Evolutionary conservation across 179 eudicot genomes (phyloP).

Genomic region (Spergularia azorica): DNA sequence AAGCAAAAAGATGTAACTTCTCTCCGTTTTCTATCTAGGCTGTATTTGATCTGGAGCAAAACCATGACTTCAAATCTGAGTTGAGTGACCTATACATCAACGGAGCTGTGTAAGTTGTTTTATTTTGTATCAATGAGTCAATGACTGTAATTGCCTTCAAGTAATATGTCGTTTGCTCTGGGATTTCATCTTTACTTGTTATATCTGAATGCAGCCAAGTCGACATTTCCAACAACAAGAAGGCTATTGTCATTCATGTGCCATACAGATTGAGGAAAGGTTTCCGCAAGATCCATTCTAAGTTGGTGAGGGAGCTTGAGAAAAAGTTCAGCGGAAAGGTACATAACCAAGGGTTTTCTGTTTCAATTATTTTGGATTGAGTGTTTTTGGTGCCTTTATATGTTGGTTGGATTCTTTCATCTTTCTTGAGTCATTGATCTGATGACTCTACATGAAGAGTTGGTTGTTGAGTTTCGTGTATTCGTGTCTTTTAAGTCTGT

Average conservation of each 20-base stretch:
- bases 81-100: conserved; percentile 53
- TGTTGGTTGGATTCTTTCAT: too few relatives aligned
- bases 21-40: conserved; percentile 20
- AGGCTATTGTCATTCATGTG: conserved; percentile 50
- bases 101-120: conserved; percentile 40
- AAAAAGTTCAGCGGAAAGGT: conserved; percentile 62
- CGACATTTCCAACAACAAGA: conserved; percentile 46
- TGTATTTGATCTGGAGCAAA: conserved; percentile 45
- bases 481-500: background rate
- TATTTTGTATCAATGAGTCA: background rate
- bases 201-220: conserved; percentile 37
- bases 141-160: background rate
- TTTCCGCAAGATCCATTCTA: conserved; percentile 43
- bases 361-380: too few relatives aligned
- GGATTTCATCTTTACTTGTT: background rate
- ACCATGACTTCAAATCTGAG: conserved; percentile 38
- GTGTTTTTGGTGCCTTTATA: background rate
- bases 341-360: too few relatives aligned
- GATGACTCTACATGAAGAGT: background rate
- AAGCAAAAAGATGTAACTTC: background rate
- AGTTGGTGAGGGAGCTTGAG: conserved; percentile 53
- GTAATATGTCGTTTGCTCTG: background rate
- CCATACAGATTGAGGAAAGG: conserved; percentile 52
- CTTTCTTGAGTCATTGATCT: too few relatives aligned
- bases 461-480: background rate